Evolutionary conservation across 2,329 filamentous ascomycete genomes (phyloP).

Genomic region (Sporothrix schenckii): DNA sequence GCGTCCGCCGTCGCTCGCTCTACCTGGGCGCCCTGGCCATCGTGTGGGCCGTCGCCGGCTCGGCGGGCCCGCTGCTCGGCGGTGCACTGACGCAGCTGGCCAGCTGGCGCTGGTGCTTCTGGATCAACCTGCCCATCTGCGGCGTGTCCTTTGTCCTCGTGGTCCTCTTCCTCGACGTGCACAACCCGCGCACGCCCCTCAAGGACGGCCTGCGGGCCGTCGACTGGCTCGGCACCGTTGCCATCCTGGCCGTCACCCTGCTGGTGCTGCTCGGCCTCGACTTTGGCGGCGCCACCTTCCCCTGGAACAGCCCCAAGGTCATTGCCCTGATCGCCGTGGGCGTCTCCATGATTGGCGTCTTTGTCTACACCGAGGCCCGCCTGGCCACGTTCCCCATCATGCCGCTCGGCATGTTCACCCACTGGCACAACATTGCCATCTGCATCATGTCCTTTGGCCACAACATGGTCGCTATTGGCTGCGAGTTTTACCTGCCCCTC

Average conservation of each 20-base stretch:
- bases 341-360: conserved; percentile 44
- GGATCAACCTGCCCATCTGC: conserved; percentile 38
- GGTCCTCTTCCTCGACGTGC: conserved; percentile 35
- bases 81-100: conserved; percentile 39
- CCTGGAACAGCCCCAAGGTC: conserved; percentile 62
- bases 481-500: conserved; percentile 55
- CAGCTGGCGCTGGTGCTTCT: conserved; percentile 49
- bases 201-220: conserved; percentile 61
- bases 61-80: conserved; percentile 38
- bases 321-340: conserved; percentile 53
- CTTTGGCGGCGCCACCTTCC: conserved; percentile 49
- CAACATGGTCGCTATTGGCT: conserved; percentile 54
- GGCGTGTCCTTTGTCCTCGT: conserved; percentile 37
- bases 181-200: conserved; percentile 57
- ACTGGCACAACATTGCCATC: conserved; percentile 55
- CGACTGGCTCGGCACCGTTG: conserved; percentile 62
- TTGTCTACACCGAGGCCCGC: conserved; percentile 51
- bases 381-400: conserved; percentile 54
- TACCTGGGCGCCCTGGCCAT: conserved; percentile 48
- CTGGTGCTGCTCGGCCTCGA: conserved; percentile 70
- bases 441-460: conserved; percentile 54
- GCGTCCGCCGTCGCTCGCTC: conserved; percentile 47
- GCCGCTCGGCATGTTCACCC: conserved; percentile 46
- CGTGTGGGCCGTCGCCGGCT: conserved; percentile 47
- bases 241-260: conserved; percentile 62